Evolutionary conservation across 331 rosid genomes (phyloP).

Genomic region (Cydonia oblonga): DNA sequence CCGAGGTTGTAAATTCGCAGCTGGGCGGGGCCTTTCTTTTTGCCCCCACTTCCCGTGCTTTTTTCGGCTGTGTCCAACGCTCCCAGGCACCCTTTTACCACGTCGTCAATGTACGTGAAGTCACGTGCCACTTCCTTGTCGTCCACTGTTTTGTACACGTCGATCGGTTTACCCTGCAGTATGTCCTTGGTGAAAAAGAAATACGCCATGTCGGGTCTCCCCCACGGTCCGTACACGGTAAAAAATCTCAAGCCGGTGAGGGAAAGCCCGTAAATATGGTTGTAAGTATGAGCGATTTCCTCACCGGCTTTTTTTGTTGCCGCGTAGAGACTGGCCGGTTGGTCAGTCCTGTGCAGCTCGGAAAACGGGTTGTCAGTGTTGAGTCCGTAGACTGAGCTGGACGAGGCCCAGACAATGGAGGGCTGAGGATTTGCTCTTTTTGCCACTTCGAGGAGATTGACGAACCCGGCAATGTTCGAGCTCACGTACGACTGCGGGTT

Average conservation of each 20-base stretch:
- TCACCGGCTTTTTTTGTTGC: slow-evolving; percentile 95
- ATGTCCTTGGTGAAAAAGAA: slow-evolving; percentile 89
- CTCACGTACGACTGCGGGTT: slow-evolving; percentile 77
- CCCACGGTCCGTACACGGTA: slow-evolving; percentile 98
- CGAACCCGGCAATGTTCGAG: slow-evolving; percentile 92
- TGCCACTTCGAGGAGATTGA: slow-evolving; percentile 68
- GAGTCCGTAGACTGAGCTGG: slow-evolving; percentile 86
- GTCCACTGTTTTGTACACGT: slow-evolving; percentile 55
- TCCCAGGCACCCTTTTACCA: slow-evolving; percentile 74
- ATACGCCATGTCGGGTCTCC: slow-evolving; percentile 96
- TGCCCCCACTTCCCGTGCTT: slow-evolving; percentile 87
- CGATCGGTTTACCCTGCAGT: slow-evolving; percentile 61
- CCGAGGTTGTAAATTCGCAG: slow-evolving; percentile 78
- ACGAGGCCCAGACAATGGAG: slow-evolving; percentile 87
- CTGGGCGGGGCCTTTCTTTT: slow-evolving; percentile 66
- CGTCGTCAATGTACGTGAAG: slow-evolving; percentile 88
- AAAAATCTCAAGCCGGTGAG: slow-evolving; percentile 83
- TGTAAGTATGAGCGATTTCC: slow-evolving; percentile 84
- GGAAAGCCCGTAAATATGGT: slow-evolving; percentile 82
- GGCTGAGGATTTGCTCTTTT: slow-evolving; percentile 79
- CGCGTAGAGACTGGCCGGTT: slow-evolving; percentile 91
- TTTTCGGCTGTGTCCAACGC: slow-evolving; percentile 75
- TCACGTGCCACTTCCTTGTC: slow-evolving; percentile 98
- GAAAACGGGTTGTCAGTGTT: slow-evolving; percentile 80
- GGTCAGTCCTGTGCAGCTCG: slow-evolving; percentile 72